Conservation (phyloP, 257 asterid species). For the Gentiana straminea region DNA sequence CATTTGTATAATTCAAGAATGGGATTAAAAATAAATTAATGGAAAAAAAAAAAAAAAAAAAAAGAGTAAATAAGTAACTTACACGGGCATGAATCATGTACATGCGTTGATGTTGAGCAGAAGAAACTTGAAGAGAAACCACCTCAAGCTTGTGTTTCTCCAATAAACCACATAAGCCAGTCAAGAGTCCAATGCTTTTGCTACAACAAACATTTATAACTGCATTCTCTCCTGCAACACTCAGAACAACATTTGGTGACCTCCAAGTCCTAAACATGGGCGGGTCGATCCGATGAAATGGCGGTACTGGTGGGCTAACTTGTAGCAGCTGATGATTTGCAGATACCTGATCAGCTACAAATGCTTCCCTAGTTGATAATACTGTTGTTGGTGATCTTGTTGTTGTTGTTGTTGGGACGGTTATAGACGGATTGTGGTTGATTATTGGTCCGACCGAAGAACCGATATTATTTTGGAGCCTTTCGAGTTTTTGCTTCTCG, state of each 20-base stretch:
- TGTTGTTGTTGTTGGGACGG: constrained; percentile 3
- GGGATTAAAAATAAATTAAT: too few species aligned
- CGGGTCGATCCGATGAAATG: constrained; percentile 8
- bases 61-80: neutral
- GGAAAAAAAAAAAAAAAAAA: neutral
- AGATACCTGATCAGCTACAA: constrained; percentile 42
- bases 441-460: neutral
- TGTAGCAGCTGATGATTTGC: constrained; percentile 2
- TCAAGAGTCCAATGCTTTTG: constrained; percentile 16
- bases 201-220: constrained; percentile 26
- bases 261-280: constrained; percentile 20
- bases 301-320: neutral
- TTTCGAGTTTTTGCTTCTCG: constrained; percentile 36
- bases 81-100: constrained; percentile 16
- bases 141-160: constrained; percentile 30
- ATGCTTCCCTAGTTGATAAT: constrained; percentile 32
- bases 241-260: constrained; percentile 25
- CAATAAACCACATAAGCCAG: constrained; percentile 17
- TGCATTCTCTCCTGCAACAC: constrained; percentile 16
- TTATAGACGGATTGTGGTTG: constrained; percentile 6
- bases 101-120: constrained; percentile 20
- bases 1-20: too few species aligned
- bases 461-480: constrained; percentile 22
- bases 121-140: constrained; percentile 24
- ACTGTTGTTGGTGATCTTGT: neutral